Base-by-base conservation (phyloP, 2,329 filamentous ascomycete species). In the Xylogone sp. region DNA sequence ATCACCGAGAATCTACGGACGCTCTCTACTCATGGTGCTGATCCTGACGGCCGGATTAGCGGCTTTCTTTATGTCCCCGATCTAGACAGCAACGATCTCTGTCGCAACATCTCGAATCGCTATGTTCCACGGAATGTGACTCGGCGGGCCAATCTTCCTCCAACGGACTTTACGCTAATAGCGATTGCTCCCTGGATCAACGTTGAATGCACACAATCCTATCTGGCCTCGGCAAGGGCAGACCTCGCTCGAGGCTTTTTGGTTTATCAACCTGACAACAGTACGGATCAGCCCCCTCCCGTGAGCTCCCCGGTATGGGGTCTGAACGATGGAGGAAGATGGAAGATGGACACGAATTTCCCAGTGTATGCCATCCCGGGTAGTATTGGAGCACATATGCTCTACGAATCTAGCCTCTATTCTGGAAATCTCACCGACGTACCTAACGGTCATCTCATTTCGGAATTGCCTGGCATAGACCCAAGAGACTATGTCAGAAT, bases 121-220 rank as follows among this genome's bases (percentile, higher is more conserved):
- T 83, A 86, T 59, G 77, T 97, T 8, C 89, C 91, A 1, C 61
- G 68, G 34, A 92, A 94, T 67, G 89, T 84, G 50, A 96, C 90
- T 12, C 82, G 86, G 16, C 78, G 81, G 59, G 67, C 70, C n/a
- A 78, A 94, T 62, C 79, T 97, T 1, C 83, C 84, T 0, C 74
- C 77, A 0, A 78, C 78, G 46, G 83, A 87, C 58, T 90, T 89
- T 67, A 83, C 86, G 50, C 75, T 91, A 48, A 82, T 97, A 60
- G 92, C 88, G 22, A 72, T 97, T 49, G 92, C 90, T 21, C 93
- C 93, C 22, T 97, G 93, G 92, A 83, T 90, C 60, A 87, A 79
- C 55, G 72, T 78, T 7, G 73, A 82, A 21, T 99, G 93, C 65
- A 87, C 89, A 12, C 70, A 77, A 50, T 79, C 86, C 43, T 96